These are phyloP conservation scores for Podospora anserina DNA, from an alignment of 495 filamentous ascomycete species.

Conservation along the genomic window DNA sequence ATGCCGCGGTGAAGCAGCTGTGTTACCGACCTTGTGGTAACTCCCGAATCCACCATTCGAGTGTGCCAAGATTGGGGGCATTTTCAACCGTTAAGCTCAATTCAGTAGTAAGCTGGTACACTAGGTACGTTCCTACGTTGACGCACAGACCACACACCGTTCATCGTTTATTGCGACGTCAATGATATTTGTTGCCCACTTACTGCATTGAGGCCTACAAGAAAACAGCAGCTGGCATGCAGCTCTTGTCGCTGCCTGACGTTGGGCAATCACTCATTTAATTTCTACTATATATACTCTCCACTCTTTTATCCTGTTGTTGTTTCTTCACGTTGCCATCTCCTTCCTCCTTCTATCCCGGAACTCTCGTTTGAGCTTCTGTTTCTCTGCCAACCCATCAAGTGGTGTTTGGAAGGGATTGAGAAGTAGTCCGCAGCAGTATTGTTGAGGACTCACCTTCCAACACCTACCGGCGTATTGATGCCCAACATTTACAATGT, in stretches of 20 bases:
- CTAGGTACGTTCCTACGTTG: not conserved
- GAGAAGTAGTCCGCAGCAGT: not conserved
- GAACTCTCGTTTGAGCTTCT: not conserved
- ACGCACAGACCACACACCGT: not conserved
- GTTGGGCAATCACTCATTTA: not conserved
- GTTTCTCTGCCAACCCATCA: not conserved
- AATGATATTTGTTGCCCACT: not conserved
- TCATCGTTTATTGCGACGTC: not conserved
- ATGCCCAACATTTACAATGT: not conserved
- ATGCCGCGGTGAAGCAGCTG: not conserved
- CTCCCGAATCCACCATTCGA: not conserved
- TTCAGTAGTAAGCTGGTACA: not conserved
- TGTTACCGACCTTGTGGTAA: not conserved
- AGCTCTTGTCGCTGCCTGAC: not conserved
- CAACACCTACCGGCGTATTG: not conserved
- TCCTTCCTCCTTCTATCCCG: not conserved
- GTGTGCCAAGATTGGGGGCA: not conserved
- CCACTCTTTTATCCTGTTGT: not conserved
- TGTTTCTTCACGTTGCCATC: not conserved
- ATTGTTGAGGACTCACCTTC: not conserved
- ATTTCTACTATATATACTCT: not conserved
- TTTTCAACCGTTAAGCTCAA: not conserved
- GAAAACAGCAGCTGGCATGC: not conserved
- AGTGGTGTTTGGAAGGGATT: not conserved
- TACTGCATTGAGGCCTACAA: not conserved